Conservation (phyloP, 1,139 yeast species). For the Geotrichum cucujoidarum region DNA sequence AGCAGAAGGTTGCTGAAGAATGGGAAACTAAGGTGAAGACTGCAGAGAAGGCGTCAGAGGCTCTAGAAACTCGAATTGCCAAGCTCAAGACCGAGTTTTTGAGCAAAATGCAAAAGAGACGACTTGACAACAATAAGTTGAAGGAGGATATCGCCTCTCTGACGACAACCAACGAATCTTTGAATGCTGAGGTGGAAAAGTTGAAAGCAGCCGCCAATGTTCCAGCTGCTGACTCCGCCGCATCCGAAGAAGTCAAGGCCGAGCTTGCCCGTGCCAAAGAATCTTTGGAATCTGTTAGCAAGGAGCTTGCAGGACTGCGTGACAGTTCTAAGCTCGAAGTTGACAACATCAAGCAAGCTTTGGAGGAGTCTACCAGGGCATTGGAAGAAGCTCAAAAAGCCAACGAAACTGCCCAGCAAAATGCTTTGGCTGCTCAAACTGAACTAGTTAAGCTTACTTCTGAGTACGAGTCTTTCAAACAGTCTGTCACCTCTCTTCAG, state of each 20-base stretch:
- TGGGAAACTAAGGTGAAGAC: conserved; percentile 16
- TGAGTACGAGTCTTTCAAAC: conserved; percentile 36
- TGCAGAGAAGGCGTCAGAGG: conserved; percentile 18
- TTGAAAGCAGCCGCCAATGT: conserved; percentile 29
- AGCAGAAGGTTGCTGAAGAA: conserved; percentile 9
- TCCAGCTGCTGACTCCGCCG: conserved; percentile 18
- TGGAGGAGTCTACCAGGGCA: conserved; percentile 22
- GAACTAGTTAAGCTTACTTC: conserved; percentile 32
- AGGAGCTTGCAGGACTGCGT: conserved; percentile 26
- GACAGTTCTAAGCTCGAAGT: conserved; percentile 21
- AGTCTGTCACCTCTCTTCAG: conserved; percentile 34
- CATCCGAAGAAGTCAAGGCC: conserved; percentile 11
- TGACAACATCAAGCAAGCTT: conserved; percentile 19
- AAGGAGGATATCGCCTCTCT: conserved; percentile 26
- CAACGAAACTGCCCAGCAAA: conserved; percentile 20
- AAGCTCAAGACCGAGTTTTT: conserved; percentile 32
- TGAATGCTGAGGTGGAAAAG: conserved; percentile 23
- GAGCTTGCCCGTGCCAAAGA: conserved; percentile 18
- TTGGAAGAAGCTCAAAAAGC: conserved; percentile 35
- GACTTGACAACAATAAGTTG: conserved; percentile 24
- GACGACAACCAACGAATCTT: conserved; percentile 19
- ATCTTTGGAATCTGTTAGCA: conserved; percentile 16
- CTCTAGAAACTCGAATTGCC: conserved; percentile 25
- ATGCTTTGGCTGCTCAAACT: conserved; percentile 36
- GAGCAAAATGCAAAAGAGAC: conserved; percentile 30